Evolutionary conservation across 805 yeast genomes (phyloP).

Genomic region (Wickerhamomyces tratensis): DNA sequence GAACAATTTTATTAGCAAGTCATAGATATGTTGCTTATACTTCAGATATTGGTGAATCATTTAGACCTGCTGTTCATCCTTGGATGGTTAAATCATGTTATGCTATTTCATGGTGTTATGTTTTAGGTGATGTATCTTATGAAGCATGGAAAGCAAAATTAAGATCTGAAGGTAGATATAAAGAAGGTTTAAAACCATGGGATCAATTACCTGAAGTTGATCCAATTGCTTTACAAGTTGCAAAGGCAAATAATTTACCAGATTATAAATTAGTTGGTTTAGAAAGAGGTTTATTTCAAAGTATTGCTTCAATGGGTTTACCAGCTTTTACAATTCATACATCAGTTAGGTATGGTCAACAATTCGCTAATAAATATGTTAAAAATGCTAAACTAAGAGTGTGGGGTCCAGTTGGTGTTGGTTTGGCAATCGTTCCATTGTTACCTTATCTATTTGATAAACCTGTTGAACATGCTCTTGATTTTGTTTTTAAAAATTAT

Average conservation of each 20-base stretch:
- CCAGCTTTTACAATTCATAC: constrained; percentile 84
- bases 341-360: constrained; percentile 60
- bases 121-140: constrained; percentile 64
- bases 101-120: constrained; percentile 67
- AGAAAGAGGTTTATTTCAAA: constrained; percentile 72
- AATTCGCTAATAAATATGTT: constrained; percentile 44
- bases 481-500: constrained; percentile 46
- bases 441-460: constrained; percentile 75
- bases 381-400: constrained; percentile 37
- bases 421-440: constrained; percentile 67
- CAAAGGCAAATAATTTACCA: constrained; percentile 32
- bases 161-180: constrained; percentile 55
- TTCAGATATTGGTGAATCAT: constrained; percentile 80
- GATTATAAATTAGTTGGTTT: constrained; percentile 61
- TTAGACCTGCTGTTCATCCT: constrained; percentile 75
- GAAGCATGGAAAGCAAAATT: constrained; percentile 65
- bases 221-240: constrained; percentile 22
- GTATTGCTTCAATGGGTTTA: constrained; percentile 76
- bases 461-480: constrained; percentile 68
- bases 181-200: constrained; percentile 63
- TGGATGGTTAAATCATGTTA: constrained; percentile 54
- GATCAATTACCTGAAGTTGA: constrained; percentile 34
- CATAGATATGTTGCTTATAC: constrained; percentile 83
- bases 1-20: constrained; percentile 63
- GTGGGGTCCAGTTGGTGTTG: constrained; percentile 74